These are phyloP conservation scores for Incumbomyces lentus DNA, from an alignment of 2,329 filamentous ascomycete species.

Conservation along the genomic window DNA sequence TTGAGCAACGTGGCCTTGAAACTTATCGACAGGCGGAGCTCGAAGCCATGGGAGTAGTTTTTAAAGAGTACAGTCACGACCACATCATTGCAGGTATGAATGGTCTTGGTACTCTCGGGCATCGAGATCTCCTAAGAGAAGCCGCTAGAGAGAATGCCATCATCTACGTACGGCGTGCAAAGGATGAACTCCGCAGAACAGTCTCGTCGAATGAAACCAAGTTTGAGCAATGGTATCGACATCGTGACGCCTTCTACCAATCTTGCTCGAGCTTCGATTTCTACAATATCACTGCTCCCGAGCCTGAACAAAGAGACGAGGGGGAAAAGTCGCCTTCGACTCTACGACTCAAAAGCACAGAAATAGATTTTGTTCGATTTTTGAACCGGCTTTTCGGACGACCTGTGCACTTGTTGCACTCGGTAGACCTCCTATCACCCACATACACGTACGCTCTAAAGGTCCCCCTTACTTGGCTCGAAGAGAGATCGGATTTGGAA, in stretches of 20 bases:
- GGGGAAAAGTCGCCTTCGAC: too few species aligned
- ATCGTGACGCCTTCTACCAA: slow-evolving; percentile 42
- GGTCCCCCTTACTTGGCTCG: slow-evolving; percentile 10
- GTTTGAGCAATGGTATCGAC: slow-evolving; percentile 29
- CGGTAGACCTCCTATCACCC: slow-evolving; percentile 11
- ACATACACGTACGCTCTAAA: slow-evolving; percentile 19
- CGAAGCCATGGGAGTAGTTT: slow-evolving; percentile 49
- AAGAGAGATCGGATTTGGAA: slow-evolving; percentile 8
- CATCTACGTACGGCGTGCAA: slow-evolving; percentile 58
- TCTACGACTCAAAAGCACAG: too few species aligned
- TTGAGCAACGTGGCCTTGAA: slow-evolving; percentile 49
- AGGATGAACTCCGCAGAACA: slow-evolving; percentile 53
- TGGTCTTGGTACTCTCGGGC: slow-evolving; percentile 55
- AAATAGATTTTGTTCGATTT: too few species aligned
- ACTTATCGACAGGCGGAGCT: slow-evolving; percentile 56
- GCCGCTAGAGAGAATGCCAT: slow-evolving; percentile 58
- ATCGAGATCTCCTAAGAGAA: slow-evolving; percentile 50
- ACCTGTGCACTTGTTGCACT: neutral
- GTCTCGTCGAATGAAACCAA: slow-evolving; percentile 45
- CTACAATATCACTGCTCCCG: slow-evolving; percentile 51
- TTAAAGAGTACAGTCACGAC: slow-evolving; percentile 49
- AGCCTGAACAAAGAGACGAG: neutral
- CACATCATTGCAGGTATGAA: slow-evolving; percentile 63
- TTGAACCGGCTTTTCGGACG: too few species aligned
- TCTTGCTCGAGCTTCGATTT: slow-evolving; percentile 65